These are phyloP conservation scores for Bruguiera sexangula DNA, from an alignment of 345 rosid species.

Conservation along the genomic window DNA sequence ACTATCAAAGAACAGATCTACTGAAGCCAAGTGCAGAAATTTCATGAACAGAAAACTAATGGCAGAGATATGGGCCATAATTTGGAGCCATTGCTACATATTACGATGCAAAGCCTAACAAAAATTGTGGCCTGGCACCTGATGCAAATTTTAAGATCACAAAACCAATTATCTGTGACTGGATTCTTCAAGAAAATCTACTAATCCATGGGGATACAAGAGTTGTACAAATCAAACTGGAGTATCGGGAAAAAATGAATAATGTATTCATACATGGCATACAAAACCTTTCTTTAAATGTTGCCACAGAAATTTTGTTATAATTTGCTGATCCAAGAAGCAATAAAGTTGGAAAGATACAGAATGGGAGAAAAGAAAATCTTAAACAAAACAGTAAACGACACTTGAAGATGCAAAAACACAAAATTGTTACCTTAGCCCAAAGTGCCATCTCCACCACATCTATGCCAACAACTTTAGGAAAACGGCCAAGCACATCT, in stretches of 20 bases:
- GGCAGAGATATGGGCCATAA: no score
- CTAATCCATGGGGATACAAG: no score
- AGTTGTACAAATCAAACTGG: no score
- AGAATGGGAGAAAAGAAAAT: background rate
- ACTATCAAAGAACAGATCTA: no score
- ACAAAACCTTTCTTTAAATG: background rate
- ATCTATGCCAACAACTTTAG: slow-evolving; percentile 89
- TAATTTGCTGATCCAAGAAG: background rate
- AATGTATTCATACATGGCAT: background rate
- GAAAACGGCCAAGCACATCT: slow-evolving; percentile 72
- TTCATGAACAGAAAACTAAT: no score
- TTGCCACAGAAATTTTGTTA: background rate
- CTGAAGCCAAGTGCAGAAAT: no score
- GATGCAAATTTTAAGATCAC: no score
- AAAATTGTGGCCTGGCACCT: no score
- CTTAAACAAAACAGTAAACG: background rate
- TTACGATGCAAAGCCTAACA: no score
- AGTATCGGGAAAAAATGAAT: background rate
- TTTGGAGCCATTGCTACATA: no score
- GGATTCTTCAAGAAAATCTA: no score
- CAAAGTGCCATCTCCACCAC: slow-evolving; percentile 94
- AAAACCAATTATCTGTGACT: no score
- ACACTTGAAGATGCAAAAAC: slow-evolving; percentile 18
- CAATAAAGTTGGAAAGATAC: slow-evolving; percentile 4
- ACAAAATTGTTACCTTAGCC: slow-evolving; percentile 73